Evolutionary conservation across 495 filamentous ascomycete species (phyloP), one percentile per base, ranked within the genome.

Genomic region (Neurospora africana): DNA sequence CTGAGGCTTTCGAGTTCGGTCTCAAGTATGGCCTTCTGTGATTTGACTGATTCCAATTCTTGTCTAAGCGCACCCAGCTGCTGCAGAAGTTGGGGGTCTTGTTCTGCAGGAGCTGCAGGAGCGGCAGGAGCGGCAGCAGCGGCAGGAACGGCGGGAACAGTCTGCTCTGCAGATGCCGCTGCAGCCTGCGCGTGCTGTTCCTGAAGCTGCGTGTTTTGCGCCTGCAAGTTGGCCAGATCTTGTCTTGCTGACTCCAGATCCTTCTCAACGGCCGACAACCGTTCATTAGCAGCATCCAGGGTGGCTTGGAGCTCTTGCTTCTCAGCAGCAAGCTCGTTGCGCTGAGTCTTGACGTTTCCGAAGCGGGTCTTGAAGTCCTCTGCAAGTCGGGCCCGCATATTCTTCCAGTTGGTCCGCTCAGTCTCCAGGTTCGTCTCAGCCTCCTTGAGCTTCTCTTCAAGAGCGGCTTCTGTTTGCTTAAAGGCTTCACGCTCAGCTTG

Each of bases 401-500:
- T 69, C 40, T 79, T 75, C 85, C 86, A 87, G 13, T 75, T 71
- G 13, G 72, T 78, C 19, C 86, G 82, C 75, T 86, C 86, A n/a
- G 78, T 76, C 68, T 83, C 82, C 39, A 84, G 72, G 9, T 75
- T 75, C 21, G 76, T 72, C 71, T 88, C 83, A 13, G 83, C 76
- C 67, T 82, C 82, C 47, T 82, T 75, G 10, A 89, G 70, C 73
- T 87, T 84, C 65, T 87, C 82, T 76, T 89, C 86, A 3, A 97
- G 83, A 1, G 85, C 78, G 37, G 86, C 79, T 43, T 89, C 89
- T 27, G 86, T 85, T 67, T 86, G 79, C 47, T 87, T 81, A 35
- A 91, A 83, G 37, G 90, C 81, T 76, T 94, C 91, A 2, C 90
- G 89, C 78, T 98, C 94, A 15, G 83, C 83, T 77, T 93, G 85